Evolutionary conservation across 176 grass and related monocot genomes (phyloP), one percentile per base, ranked within the genome.

Genomic region (Metroxylon sagu): DNA sequence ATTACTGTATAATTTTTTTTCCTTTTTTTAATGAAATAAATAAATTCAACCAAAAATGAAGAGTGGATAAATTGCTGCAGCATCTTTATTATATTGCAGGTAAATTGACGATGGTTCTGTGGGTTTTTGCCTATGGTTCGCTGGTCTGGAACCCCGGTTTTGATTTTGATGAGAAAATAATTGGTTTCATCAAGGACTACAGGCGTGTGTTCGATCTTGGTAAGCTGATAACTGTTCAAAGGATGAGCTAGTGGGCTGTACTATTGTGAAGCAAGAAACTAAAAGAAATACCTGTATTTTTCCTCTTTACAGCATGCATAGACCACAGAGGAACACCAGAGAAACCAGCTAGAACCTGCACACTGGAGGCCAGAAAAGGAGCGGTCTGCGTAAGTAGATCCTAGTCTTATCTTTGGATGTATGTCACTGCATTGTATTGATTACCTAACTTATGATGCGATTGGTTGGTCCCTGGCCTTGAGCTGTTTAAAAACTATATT

Each of bases 101-200:
- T 43, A 43, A 43, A 10, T 43, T 43, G 10, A 43, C 8, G 60
- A 91, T 96, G 92, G 92, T 82, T 50, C 78, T 97, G 3, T 97
- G 92, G 92, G 92, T 97, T 26, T 97, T 97, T 17, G 86, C 83
- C 29, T 91, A 91, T 29, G 92, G 92, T 15, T 97, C 92, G 14
- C 81, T 97, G 43, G 80, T 91, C 64, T 97, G 93, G 93, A 97
- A 97, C 58, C 93, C 93, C 0, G 87, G 93, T n/a, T 97, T 97
- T 31, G 84, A 91, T 25, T 97, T 92, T 68, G 93, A 91, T 17
- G 84, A 91, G 3, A 91, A 82, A 57, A 88, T 91, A 48, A 56
- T 92, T 17, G 93, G 87, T 0, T 97, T 73, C 56, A 80, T 97
- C 66, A 91, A 85, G 76, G 81, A 78, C 52, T 83, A 91, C 71